Percentiles rank a stretch among this genome's conserved stretches.
These are phyloP conservation scores for Xylariaceae sp. DNA, from an alignment of 2,329 filamentous ascomycete species.

Conservation along the genomic window DNA sequence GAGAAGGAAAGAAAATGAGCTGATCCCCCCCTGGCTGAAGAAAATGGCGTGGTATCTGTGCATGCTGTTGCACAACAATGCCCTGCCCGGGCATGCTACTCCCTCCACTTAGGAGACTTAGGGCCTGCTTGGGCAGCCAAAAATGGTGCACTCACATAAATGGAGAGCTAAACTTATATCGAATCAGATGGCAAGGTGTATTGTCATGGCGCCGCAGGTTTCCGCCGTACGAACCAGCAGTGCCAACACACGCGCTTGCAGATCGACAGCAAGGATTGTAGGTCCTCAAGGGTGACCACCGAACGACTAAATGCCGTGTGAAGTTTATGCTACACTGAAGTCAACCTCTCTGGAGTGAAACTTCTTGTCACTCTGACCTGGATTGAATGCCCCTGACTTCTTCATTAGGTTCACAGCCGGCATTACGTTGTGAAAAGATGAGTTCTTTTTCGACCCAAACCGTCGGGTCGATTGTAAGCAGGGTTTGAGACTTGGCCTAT, in stretches of 20 bases:
- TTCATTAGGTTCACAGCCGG: neutral
- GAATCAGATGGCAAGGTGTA: conserved; percentile 6
- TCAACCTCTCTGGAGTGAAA: too few species aligned
- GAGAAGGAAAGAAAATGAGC: conserved; percentile 15
- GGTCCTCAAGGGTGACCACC: conserved; percentile 3
- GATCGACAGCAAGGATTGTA: conserved; percentile 25
- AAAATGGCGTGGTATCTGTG: conserved; percentile 20
- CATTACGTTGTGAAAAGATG: conserved; percentile 13
- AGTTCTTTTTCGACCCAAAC: conserved; percentile 12
- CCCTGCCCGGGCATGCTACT: conserved; percentile 24
- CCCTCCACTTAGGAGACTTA: conserved; percentile 16
- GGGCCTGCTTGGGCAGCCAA: too few species aligned
- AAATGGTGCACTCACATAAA: too few species aligned
- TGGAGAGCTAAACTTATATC: conserved; percentile 1
- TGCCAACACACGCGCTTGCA: conserved; percentile 17
- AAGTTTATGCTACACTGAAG: conserved; percentile 7
- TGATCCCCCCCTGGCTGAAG: conserved; percentile 15
- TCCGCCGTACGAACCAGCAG: conserved; percentile 19
- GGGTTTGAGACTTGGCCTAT: too few species aligned
- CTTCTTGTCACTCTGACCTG: too few species aligned
- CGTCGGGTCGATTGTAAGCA: conserved; percentile 10
- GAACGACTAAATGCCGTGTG: conserved; percentile 5
- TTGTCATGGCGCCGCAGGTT: conserved; percentile 11
- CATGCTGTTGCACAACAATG: conserved; percentile 23
- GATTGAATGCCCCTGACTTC: neutral